phyloP scores from a whole-genome alignment of 805 yeast genomes.

The Lachancea thermotolerans region DNA sequence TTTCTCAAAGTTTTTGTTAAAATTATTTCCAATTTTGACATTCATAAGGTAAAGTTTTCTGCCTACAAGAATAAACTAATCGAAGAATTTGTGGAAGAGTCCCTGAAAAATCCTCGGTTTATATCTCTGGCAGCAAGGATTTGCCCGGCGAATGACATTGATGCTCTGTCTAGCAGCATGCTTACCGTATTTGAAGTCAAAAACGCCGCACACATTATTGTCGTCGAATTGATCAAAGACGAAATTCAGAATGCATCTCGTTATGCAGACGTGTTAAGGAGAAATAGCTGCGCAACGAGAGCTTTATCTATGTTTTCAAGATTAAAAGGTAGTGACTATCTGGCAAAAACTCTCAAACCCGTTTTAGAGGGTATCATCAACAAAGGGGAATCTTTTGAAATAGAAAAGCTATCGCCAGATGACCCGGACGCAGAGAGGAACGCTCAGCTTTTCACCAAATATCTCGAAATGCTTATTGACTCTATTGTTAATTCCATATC shows the following conservation, averaged over 20 bases:
- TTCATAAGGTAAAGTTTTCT: conserved; percentile 26
- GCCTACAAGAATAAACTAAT: conserved; percentile 20
- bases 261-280: conserved; percentile 66
- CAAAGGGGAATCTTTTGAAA: conserved; percentile 51
- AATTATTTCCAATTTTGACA: conserved; percentile 39
- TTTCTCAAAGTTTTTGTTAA: conserved; percentile 73
- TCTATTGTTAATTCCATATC: conserved; percentile 49
- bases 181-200: conserved; percentile 46
- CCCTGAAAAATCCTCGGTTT: conserved; percentile 37
- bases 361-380: conserved; percentile 48
- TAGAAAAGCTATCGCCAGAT: conserved; percentile 43
- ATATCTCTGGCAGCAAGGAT: conserved; percentile 48
- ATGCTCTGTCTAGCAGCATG: conserved; percentile 60
- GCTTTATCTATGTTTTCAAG: conserved; percentile 65
- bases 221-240: conserved; percentile 47
- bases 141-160: conserved; percentile 65
- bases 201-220: conserved; percentile 40
- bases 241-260: conserved; percentile 58
- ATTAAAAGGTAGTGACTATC: conserved; percentile 55
- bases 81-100: conserved; percentile 25
- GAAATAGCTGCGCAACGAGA: conserved; percentile 78
- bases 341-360: conserved; percentile 47
- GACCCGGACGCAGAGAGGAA: conserved; percentile 37
- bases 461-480: conserved; percentile 50
- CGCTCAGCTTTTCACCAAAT: conserved; percentile 45